Conservation (phyloP, 257 asterid genomes). For the Solanum piurae region DNA sequence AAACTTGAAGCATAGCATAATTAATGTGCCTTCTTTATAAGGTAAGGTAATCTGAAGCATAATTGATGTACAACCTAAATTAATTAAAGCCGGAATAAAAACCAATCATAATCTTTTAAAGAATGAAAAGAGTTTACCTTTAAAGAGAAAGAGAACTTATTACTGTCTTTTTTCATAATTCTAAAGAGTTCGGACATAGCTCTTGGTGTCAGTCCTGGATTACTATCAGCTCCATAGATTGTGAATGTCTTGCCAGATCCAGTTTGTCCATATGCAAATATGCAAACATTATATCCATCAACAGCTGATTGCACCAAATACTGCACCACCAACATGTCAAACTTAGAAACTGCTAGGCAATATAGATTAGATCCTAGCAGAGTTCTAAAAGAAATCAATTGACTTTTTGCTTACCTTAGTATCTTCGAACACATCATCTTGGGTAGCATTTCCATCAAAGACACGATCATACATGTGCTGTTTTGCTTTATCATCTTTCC, state of each 20-base stretch:
- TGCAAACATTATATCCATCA: constrained; percentile 93
- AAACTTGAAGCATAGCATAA: background rate
- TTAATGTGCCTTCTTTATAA: background rate
- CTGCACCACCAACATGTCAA: constrained; percentile 30
- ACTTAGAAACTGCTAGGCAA: background rate
- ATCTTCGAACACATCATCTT: constrained; percentile 86
- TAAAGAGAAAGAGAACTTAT: constrained; percentile 61
- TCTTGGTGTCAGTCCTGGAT: constrained; percentile 94
- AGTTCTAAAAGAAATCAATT: background rate
- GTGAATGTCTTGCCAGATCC: constrained; percentile 99
- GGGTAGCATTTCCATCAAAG: constrained; percentile 70
- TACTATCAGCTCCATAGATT: constrained; percentile 74
- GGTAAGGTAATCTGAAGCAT: background rate
- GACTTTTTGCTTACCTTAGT: constrained; percentile 58
- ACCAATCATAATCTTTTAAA: background rate
- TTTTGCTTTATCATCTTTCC: constrained; percentile 77
- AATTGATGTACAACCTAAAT: background rate
- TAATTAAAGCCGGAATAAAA: background rate
- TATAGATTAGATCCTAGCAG: constrained; percentile 1
- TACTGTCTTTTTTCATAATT: constrained; percentile 62
- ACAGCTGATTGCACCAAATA: constrained; percentile 92
- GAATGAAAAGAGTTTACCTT: constrained; percentile 44
- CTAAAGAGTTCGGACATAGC: constrained; percentile 80
- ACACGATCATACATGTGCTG: constrained; percentile 92
- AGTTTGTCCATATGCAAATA: constrained; percentile 98